Conservation (phyloP, 2,329 filamentous ascomycete genomes). For the Fusarium sp. region DNA sequence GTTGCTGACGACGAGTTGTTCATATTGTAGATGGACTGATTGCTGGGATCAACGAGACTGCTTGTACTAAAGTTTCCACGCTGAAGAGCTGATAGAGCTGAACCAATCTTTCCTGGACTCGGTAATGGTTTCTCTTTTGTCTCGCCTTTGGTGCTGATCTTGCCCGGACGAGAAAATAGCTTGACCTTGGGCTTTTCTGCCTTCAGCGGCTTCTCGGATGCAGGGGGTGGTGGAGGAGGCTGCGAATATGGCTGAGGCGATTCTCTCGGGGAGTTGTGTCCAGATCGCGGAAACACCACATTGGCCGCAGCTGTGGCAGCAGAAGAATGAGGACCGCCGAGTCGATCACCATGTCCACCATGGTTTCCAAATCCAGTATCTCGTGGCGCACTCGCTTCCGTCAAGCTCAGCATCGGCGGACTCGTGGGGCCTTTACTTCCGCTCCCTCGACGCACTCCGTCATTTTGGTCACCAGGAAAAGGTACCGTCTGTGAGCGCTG, state of each 20-base stretch:
- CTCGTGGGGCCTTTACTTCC: conserved; percentile 68
- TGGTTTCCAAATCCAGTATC: conserved; percentile 68
- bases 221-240: conserved; percentile 55
- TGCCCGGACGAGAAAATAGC: conserved; percentile 83
- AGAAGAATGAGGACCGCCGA: conserved; percentile 72
- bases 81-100: conserved; percentile 76
- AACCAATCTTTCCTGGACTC: conserved; percentile 80
- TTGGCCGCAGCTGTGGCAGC: conserved; percentile 81
- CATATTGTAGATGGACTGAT: conserved; percentile 78
- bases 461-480: conserved; percentile 64
- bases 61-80: conserved; percentile 79
- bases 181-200: conserved; percentile 85
- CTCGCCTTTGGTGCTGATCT: conserved; percentile 80
- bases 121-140: conserved; percentile 76
- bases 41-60: conserved; percentile 75
- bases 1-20: conserved; percentile 85
- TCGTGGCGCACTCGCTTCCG: conserved; percentile 74
- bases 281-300: conserved; percentile 78
- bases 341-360: conserved; percentile 65
- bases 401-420: conserved; percentile 75
- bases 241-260: conserved; percentile 57
- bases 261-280: conserved; percentile 66
- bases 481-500: conserved; percentile 84
- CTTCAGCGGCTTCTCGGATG: conserved; percentile 71
- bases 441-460: conserved; percentile 61